A percentile compares a stretch with the other conserved stretches of the same genome.
These are phyloP conservation scores for Orbilia blumenaviensis DNA, from an alignment of 2,329 filamentous ascomycete species.

Conservation along the genomic window DNA sequence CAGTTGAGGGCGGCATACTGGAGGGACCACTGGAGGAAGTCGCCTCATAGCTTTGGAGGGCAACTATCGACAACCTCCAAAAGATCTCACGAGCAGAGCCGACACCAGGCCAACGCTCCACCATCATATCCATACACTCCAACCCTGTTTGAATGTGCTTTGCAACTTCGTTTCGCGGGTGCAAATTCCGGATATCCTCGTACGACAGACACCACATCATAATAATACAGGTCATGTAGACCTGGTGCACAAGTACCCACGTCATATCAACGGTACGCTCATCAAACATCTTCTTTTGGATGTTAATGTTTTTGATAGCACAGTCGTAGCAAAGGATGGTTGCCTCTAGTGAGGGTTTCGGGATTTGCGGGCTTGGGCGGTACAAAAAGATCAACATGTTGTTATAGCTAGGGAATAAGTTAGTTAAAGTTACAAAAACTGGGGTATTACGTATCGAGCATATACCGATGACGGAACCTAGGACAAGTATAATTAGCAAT, in stretches of 20 bases:
- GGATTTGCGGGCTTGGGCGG: constrained; percentile 89
- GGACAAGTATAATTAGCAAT: constrained; percentile 55
- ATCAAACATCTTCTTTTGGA: constrained; percentile 81
- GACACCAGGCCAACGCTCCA: constrained; percentile 91
- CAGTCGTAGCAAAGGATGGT: constrained; percentile 85
- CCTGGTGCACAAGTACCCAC: constrained; percentile 88
- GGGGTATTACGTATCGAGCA: constrained; percentile 4
- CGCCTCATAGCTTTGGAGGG: constrained; percentile 82
- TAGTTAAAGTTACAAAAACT: constrained; percentile 67
- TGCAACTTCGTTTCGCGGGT: constrained; percentile 79
- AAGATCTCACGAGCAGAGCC: constrained; percentile 85
- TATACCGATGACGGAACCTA: constrained; percentile 68
- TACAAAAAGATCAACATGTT: constrained; percentile 89
- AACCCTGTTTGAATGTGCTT: constrained; percentile 77
- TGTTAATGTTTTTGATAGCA: constrained; percentile 79
- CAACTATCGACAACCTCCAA: constrained; percentile 82
- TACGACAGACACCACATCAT: constrained; percentile 93
- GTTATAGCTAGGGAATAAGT: constrained; percentile 70
- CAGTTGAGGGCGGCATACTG: constrained; percentile 9
- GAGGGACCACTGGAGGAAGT: constrained; percentile 12
- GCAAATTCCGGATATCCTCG: constrained; percentile 77
- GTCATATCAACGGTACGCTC: constrained; percentile 82
- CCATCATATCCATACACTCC: constrained; percentile 79
- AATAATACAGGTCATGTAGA: constrained; percentile 92
- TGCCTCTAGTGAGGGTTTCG: constrained; percentile 80